phyloP scores from a whole-genome alignment of 2,329 filamentous ascomycete genomes.

The Botrytis fabae region DNA sequence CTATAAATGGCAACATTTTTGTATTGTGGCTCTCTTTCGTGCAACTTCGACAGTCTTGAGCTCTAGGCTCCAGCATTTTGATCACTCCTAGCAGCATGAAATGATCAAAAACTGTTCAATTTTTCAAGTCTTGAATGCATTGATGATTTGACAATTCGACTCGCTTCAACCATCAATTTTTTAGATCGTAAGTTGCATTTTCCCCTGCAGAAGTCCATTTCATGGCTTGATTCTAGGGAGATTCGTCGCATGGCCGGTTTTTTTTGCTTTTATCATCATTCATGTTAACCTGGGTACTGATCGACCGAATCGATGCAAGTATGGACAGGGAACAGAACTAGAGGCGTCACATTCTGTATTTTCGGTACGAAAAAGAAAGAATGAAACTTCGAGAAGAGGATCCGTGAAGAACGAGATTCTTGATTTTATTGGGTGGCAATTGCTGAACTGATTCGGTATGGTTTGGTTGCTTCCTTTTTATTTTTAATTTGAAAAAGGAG shows the following conservation, averaged over 20 bases:
- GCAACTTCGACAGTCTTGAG: conserved; percentile 18
- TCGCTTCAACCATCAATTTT: neutral
- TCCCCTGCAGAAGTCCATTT: conserved; percentile 13
- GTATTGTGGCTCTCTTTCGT: conserved; percentile 16
- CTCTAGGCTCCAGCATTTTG: conserved; percentile 20
- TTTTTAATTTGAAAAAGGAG: neutral
- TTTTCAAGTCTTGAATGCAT: neutral
- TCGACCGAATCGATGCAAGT: conserved; percentile 3
- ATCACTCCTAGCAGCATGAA: conserved; percentile 7
- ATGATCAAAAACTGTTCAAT: neutral
- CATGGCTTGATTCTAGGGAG: neutral
- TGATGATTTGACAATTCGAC: neutral
- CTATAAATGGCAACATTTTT: conserved; percentile 16
- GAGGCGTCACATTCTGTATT: neutral
- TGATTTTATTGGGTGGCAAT: neutral
- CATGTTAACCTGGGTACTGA: neutral
- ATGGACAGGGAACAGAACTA: conserved; percentile 1
- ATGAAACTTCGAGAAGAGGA: conserved; percentile 14
- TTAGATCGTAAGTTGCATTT: conserved; percentile 1
- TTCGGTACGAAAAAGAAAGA: conserved; percentile 17
- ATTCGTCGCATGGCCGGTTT: neutral
- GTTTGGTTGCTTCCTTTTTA: neutral
- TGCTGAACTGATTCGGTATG: neutral
- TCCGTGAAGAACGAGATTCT: conserved; percentile 5
- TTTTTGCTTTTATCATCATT: neutral